Evolutionary conservation across 148 eudicot genomes (phyloP), one percentile per base, ranked within the genome.

Genomic region (Nepenthes mirabilis): DNA sequence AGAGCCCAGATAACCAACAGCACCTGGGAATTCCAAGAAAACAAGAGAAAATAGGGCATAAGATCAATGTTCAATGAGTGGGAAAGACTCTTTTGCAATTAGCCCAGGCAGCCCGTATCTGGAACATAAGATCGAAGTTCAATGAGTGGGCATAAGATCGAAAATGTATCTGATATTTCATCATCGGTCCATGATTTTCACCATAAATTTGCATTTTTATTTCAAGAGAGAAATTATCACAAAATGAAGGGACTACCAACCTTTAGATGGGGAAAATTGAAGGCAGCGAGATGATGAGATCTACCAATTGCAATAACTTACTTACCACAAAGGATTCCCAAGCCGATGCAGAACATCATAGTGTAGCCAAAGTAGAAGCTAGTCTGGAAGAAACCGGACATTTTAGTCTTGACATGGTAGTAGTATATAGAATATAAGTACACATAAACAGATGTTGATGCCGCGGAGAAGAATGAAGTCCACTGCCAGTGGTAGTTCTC

Each of bases 401-500:
- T 88, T 80, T 88, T 88, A 13, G 96, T 91, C 83, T 91, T 91
- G 70, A 79, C 86, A 45, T 79, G 80, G 75, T 78, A 91, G 79
- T 91, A 91, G 63, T 91, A 91, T 58, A 88, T 71, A 3, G 98
- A 91, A 61, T 91, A 91, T 69, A 91, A 70, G 74, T 74, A 91
- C 36, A 91, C 98, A 56, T 91, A 91, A 56, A 86, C 72, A 57
- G 86, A 94, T 1, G 98, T 88, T 34, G 96, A 88, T 50, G 88
- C 88, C 43, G 91, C 96, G 35, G 96, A 88, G 72, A 84, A 88
- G 82, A 88, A 88, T 50, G 96, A 82, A 62, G 96, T 88, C 96
- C 96, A 88, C 62, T 80, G 96, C 96, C 98, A 91, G 58, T 91
- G 94, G 69, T 91, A 91, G 66, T 91, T 91, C 85, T 91, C 98